phyloP scores from a whole-genome alignment of 345 rosid species.

The Xanthoceras sorbifolium region DNA sequence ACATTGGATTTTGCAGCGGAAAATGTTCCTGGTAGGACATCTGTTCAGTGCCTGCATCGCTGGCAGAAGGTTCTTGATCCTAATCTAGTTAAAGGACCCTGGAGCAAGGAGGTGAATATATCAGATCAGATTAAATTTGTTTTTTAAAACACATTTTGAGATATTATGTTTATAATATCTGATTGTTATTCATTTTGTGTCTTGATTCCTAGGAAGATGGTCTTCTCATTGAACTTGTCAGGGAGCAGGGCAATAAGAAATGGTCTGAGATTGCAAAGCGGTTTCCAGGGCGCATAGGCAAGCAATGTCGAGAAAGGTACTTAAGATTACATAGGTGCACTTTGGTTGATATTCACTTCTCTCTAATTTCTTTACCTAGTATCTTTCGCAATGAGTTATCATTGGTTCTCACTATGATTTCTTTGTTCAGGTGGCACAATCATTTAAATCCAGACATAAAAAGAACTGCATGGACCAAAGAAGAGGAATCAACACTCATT shows the following conservation, averaged over 20 bases:
- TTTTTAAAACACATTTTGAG: background rate
- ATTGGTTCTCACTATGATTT: background rate
- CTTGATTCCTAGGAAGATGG: conserved; percentile 48
- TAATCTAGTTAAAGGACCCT: conserved; percentile 55
- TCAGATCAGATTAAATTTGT: background rate
- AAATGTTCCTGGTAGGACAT: conserved; percentile 39
- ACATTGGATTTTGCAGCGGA: conserved; percentile 31
- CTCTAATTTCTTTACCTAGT: too few species aligned
- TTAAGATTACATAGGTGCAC: background rate
- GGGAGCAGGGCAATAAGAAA: conserved; percentile 43
- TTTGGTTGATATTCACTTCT: too few species aligned
- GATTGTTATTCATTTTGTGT: background rate
- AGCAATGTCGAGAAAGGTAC: conserved; percentile 82
- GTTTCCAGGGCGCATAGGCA: conserved; percentile 67
- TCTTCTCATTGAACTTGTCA: conserved; percentile 45
- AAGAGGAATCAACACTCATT: conserved; percentile 56
- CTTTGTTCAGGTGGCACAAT: conserved; percentile 64
- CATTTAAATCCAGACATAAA: conserved; percentile 65
- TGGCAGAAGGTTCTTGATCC: conserved; percentile 71
- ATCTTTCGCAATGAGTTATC: too few species aligned
- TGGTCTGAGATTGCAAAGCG: conserved; percentile 67
- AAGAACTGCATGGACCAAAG: conserved; percentile 59
- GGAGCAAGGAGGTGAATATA: conserved; percentile 54
- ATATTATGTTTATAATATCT: background rate
- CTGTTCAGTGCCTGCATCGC: conserved; percentile 58